These are phyloP conservation scores for Buddleja alternifolia DNA, from an alignment of 257 asterid species.

Conservation along the genomic window DNA sequence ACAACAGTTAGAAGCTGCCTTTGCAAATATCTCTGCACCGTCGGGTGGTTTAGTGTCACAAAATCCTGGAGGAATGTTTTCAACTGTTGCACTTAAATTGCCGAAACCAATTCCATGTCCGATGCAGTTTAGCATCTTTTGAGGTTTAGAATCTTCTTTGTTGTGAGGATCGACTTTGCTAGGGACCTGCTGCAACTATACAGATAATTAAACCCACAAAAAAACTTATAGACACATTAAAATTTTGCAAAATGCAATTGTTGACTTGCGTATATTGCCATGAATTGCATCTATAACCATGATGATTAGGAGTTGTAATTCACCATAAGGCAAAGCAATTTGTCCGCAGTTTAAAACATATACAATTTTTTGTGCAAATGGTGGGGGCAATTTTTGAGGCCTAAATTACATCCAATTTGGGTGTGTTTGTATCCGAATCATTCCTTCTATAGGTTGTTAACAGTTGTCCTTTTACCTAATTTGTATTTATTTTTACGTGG, in stretches of 20 bases:
- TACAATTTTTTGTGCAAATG: too few species aligned
- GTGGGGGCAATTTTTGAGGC: too few species aligned
- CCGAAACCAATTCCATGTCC: slow-evolving; percentile 69
- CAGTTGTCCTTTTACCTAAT: too few species aligned
- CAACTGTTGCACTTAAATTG: slow-evolving; percentile 64
- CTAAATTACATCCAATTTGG: too few species aligned
- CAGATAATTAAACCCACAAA: background rate
- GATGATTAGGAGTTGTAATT: background rate
- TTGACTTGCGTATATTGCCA: background rate
- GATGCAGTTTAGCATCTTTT: slow-evolving; percentile 30
- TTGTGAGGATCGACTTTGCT: slow-evolving; percentile 36
- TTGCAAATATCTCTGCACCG: slow-evolving; percentile 59
- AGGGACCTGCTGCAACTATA: slow-evolving; percentile 38
- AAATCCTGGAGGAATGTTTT: slow-evolving; percentile 65
- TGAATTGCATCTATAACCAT: background rate
- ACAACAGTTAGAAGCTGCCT: slow-evolving; percentile 72
- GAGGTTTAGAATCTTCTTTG: slow-evolving; percentile 51
- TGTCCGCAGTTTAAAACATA: too few species aligned
- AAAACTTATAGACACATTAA: background rate
- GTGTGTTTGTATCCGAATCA: too few species aligned
- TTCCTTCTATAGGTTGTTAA: too few species aligned
- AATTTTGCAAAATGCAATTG: background rate
- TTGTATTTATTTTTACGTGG: too few species aligned
- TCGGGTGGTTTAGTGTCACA: slow-evolving; percentile 42
- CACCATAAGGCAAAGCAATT: background rate